Evolutionary conservation across 441 rosid genomes (phyloP).

Genomic region (Arabidopsis hybrid): DNA sequence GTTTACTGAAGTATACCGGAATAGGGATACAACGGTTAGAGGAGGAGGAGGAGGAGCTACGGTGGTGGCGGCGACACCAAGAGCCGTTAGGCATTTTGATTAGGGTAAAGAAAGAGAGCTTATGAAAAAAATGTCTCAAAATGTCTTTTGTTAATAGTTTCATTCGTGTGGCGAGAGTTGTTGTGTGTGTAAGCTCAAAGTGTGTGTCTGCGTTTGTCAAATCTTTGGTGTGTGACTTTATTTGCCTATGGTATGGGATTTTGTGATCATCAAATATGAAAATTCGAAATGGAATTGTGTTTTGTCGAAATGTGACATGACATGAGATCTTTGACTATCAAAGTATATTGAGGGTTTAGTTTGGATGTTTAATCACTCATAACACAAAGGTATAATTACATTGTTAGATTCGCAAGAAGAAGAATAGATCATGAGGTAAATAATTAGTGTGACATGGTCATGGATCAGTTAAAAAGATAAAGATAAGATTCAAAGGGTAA

Average conservation of each 20-base stretch:
- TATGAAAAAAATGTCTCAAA: background rate
- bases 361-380: too few species aligned
- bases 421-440: background rate
- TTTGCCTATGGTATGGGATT: constrained; percentile 3
- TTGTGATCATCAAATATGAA: background rate
- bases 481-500: background rate
- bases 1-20: constrained; percentile 26
- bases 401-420: background rate
- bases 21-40: background rate
- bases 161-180: background rate
- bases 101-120: background rate
- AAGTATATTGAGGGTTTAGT: too few species aligned
- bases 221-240: constrained; percentile 25
- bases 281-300: background rate
- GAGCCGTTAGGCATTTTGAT: constrained; percentile 37
- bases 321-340: constrained; percentile 13
- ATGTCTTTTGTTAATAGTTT: constrained; percentile 33
- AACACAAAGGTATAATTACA: too few species aligned
- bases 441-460: background rate
- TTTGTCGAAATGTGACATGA: constrained; percentile 12
- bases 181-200: background rate
- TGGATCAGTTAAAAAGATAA: too few species aligned
- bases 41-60: constrained; percentile 20
- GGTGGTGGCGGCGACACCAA: constrained; percentile 34
- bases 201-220: background rate